Evolutionary conservation across 495 filamentous ascomycete species (phyloP).

Genomic region (Penicillium verhagenii): DNA sequence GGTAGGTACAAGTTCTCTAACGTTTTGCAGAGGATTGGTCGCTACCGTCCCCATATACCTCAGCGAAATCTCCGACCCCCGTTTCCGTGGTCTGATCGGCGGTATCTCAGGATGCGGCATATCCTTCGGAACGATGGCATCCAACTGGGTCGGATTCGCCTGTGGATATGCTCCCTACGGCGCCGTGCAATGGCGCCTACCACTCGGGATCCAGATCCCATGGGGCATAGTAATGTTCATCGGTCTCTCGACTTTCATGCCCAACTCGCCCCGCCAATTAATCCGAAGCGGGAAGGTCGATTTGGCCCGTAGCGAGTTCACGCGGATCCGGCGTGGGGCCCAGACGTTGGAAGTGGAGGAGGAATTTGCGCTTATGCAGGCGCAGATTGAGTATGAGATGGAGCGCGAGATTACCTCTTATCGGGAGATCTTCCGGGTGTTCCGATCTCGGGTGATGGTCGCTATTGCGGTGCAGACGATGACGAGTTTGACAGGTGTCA

Average conservation of each 20-base stretch:
- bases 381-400: slow-evolving; percentile 62
- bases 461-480: slow-evolving; percentile 59
- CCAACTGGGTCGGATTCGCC: slow-evolving; percentile 59
- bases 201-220: slow-evolving; percentile 57
- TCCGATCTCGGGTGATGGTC: slow-evolving; percentile 51
- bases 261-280: slow-evolving; percentile 55
- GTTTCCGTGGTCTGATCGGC: slow-evolving; percentile 54
- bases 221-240: slow-evolving; percentile 59
- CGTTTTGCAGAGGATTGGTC: slow-evolving; percentile 44
- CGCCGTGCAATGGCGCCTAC: slow-evolving; percentile 54
- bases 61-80: slow-evolving; percentile 55
- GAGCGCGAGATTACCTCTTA: slow-evolving; percentile 53
- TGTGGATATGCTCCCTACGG: slow-evolving; percentile 57
- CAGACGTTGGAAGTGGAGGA: slow-evolving; percentile 46
- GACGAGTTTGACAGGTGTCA: slow-evolving; percentile 57
- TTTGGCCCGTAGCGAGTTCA: slow-evolving; percentile 49
- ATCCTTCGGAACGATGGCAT: slow-evolving; percentile 57
- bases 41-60: slow-evolving; percentile 60
- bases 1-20: background rate
- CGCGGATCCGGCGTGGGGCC: slow-evolving; percentile 48
- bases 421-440: slow-evolving; percentile 52
- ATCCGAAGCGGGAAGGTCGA: slow-evolving; percentile 54
- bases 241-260: slow-evolving; percentile 58
- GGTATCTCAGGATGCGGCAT: slow-evolving; percentile 59
- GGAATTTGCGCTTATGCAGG: slow-evolving; percentile 55